phyloP scores from a whole-genome alignment of 2,329 filamentous ascomycete species.

The Diaporthe destruens region DNA sequence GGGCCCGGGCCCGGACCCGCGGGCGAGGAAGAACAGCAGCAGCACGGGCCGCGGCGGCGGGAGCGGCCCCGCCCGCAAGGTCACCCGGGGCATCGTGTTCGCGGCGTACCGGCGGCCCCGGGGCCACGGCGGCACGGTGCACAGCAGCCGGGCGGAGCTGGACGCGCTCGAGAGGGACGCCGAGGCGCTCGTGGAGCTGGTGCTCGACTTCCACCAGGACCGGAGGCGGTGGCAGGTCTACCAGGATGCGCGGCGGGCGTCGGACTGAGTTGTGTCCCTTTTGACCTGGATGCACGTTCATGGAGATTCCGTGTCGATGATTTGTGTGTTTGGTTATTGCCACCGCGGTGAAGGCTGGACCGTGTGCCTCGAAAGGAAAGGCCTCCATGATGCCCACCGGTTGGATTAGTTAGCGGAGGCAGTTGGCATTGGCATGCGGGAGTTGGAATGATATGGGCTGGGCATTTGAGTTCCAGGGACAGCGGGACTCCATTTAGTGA shows the following conservation, averaged over 20 bases:
- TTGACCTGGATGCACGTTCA: not conserved
- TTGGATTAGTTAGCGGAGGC: too few relatives aligned
- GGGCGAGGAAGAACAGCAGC: not conserved
- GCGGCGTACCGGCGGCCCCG: slow-evolving; percentile 66
- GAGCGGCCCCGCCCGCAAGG: slow-evolving; percentile 38
- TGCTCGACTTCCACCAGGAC: slow-evolving; percentile 60
- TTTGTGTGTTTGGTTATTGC: slow-evolving; percentile 3
- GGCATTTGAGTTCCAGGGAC: not conserved
- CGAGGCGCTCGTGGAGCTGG: slow-evolving; percentile 65
- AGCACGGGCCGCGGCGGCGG: not conserved
- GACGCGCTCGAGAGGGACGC: slow-evolving; percentile 62
- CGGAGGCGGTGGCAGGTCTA: slow-evolving; percentile 37
- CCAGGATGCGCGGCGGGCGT: slow-evolving; percentile 30
- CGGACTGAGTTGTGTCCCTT: not conserved
- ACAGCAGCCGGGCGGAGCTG: slow-evolving; percentile 57
- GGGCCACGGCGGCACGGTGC: slow-evolving; percentile 52
- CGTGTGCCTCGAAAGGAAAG: not conserved
- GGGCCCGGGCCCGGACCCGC: not conserved
- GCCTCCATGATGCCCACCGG: too few relatives aligned
- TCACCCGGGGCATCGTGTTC: slow-evolving; percentile 67
- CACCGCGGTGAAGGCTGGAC: too few relatives aligned
- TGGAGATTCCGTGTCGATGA: not conserved
- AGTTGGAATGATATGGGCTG: not conserved
- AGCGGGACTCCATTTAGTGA: slow-evolving; percentile 21
- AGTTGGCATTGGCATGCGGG: too few relatives aligned